A percentile compares a stretch with the other conserved stretches of the same genome.
Conservation (phyloP, 2,329 filamentous ascomycete genomes). For the Alternaria triticimaculans region DNA sequence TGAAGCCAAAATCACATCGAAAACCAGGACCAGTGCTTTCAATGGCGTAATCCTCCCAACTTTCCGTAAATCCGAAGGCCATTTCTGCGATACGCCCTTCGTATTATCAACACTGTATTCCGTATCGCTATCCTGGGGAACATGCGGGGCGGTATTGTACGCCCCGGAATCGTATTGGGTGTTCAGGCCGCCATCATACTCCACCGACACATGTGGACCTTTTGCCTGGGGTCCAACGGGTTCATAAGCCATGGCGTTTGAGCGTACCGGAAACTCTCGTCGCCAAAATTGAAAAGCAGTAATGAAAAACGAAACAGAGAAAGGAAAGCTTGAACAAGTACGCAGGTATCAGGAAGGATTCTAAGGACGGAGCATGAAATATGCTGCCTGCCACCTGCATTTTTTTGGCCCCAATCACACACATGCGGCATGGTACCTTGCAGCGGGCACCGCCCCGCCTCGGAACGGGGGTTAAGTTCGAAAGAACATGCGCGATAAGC, state of each 20-base stretch:
- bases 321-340: background rate
- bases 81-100: conserved; percentile 7
- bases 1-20: conserved; percentile 34
- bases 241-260: conserved; percentile 3
- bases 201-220: background rate
- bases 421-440: background rate
- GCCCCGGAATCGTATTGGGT: conserved; percentile 12
- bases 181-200: conserved; percentile 14
- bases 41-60: conserved; percentile 28
- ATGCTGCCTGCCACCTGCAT: background rate
- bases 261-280: background rate
- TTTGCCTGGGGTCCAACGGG: background rate
- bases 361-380: background rate
- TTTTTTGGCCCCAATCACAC: background rate
- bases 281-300: background rate
- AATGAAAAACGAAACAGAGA: background rate
- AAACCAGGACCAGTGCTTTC: conserved; percentile 24
- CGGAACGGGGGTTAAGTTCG: background rate
- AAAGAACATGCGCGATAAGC: background rate
- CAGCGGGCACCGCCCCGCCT: background rate
- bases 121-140: background rate
- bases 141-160: conserved; percentile 8
- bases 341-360: background rate
- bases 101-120: background rate
- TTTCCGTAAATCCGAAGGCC: conserved; percentile 26